These are phyloP conservation scores for Fremontodendron californicum DNA, from an alignment of 345 rosid genomes.

Conservation along the genomic window DNA sequence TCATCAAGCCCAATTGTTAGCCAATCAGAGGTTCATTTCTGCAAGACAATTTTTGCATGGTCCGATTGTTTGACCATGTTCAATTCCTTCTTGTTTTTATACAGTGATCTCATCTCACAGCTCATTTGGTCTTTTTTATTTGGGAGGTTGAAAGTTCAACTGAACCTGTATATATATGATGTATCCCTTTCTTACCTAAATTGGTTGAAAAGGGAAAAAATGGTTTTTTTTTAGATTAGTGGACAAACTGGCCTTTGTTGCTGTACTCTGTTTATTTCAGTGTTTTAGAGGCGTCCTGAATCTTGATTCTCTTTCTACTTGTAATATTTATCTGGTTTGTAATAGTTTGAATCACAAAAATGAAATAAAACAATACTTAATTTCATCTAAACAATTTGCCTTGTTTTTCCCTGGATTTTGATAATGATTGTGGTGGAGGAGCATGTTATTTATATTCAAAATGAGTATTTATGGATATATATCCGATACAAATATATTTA, in stretches of 20 bases:
- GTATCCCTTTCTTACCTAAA: neutral
- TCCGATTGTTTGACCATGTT: conserved; percentile 33
- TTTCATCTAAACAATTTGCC: neutral
- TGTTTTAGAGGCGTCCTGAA: conserved; percentile 32
- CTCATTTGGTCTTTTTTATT: conserved; percentile 12
- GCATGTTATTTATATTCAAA: no score
- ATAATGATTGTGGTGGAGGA: neutral
- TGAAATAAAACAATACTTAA: neutral
- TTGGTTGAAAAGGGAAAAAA: conserved; percentile 13
- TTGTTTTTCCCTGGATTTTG: neutral
- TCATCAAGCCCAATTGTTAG: no score
- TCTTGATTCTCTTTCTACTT: conserved; percentile 28
- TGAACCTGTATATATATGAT: neutral
- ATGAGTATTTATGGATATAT: no score
- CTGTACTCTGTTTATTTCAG: neutral
- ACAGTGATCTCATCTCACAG: conserved; percentile 25
- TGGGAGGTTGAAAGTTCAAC: conserved; percentile 23
- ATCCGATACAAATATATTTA: no score
- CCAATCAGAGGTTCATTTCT: no score
- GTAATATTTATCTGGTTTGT: conserved; percentile 8
- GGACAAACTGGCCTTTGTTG: conserved; percentile 29
- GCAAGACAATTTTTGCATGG: conserved; percentile 27
- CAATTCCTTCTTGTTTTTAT: conserved; percentile 32
- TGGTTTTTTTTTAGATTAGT: conserved; percentile 13
- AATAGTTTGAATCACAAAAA: no score